phyloP scores from a whole-genome alignment of 768 basidiomycete genomes.

The Mycena chlorophos region DNA sequence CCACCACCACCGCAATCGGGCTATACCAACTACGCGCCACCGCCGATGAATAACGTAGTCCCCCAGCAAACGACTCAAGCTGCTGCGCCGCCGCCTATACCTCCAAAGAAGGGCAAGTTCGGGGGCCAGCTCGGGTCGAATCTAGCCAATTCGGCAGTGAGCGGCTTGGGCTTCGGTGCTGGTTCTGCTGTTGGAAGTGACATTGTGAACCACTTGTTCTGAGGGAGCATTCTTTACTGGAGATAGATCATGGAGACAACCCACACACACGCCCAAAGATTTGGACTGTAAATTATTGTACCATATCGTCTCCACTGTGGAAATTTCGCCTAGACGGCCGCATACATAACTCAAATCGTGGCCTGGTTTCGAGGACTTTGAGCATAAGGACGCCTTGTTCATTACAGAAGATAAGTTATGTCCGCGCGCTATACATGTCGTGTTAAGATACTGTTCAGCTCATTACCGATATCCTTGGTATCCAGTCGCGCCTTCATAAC shows the following conservation, averaged over 20 bases:
- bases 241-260: too few species aligned
- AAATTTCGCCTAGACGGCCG: too few species aligned
- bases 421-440: conserved; percentile 4
- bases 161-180: conserved; percentile 50
- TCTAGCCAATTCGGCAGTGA: conserved; percentile 57
- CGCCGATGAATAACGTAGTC: conserved; percentile 3
- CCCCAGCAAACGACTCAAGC: conserved; percentile 49
- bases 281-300: too few species aligned
- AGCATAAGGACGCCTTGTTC: too few species aligned
- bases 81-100: conserved; percentile 7
- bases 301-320: too few species aligned
- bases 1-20: background rate
- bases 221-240: background rate
- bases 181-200: conserved; percentile 47
- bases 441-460: conserved; percentile 16
- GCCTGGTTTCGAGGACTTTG: too few species aligned
- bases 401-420: background rate
- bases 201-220: conserved; percentile 51
- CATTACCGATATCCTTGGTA: conserved; percentile 53
- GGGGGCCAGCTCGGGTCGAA: conserved; percentile 19
- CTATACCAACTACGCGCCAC: background rate
- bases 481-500: conserved; percentile 56
- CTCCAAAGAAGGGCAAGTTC: background rate
- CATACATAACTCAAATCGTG: too few species aligned
- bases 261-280: too few species aligned